Evolutionary conservation across 345 rosid species (phyloP).

Genomic region (Eucalyptus albens): DNA sequence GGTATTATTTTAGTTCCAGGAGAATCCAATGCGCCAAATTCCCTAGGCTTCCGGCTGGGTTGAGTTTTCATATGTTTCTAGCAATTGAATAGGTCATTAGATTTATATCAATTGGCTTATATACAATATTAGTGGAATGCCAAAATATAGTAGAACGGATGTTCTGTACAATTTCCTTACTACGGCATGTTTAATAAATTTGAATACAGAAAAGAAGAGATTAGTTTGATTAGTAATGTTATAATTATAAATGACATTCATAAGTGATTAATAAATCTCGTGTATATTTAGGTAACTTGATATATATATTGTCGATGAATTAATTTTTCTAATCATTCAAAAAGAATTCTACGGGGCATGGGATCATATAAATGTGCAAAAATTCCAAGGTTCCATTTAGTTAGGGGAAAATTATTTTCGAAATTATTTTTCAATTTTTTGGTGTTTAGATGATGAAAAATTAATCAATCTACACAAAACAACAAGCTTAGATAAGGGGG

Average conservation of each 20-base stretch:
- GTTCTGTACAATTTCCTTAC: neutral
- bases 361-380: no score
- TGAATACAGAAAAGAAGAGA: neutral
- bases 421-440: no score
- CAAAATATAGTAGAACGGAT: neutral
- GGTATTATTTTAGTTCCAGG: neutral
- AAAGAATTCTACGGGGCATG: no score
- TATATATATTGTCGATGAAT: no score
- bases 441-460: no score
- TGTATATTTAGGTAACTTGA: no score
- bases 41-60: neutral
- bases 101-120: neutral
- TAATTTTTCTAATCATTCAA: no score
- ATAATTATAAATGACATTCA: neutral
- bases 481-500: no score
- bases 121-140: neutral
- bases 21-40: neutral
- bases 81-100: neutral
- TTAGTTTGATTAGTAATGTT: neutral
- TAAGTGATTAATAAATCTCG: neutral
- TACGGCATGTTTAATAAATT: neutral
- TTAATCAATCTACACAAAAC: no score
- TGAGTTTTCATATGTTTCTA: neutral
- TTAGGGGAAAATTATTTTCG: no score
- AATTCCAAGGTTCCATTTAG: no score